These are phyloP conservation scores for Eruca vesicaria DNA, from an alignment of 441 rosid genomes.

Conservation along the genomic window DNA sequence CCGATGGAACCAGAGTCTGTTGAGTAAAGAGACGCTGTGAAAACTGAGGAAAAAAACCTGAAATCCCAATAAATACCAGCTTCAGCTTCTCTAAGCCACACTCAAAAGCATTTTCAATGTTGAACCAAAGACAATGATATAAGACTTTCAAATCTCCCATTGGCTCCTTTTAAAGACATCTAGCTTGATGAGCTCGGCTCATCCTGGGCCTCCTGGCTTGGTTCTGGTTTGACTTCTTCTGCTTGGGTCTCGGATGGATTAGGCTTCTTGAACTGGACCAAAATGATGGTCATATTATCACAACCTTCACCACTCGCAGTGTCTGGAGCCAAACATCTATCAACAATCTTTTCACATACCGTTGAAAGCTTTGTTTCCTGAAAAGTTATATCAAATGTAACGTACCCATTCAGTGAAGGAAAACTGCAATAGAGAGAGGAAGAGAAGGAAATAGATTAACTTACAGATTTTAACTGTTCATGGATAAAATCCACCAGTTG, in stretches of 20 bases:
- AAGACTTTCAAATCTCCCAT: not conserved
- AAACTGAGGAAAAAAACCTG: not conserved
- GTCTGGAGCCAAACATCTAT: constrained; percentile 54
- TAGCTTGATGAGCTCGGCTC: constrained; percentile 26
- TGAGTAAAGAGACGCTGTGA: not conserved
- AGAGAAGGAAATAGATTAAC: not conserved
- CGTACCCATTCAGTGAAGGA: not conserved
- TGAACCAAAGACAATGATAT: constrained; percentile 13
- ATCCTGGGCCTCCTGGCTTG: constrained; percentile 9
- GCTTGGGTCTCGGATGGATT: constrained; percentile 7
- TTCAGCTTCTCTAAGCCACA: constrained; percentile 14
- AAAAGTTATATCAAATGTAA: constrained; percentile 10
- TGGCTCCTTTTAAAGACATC: constrained; percentile 7
- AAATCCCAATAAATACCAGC: constrained; percentile 16
- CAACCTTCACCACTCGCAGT: constrained; percentile 64
- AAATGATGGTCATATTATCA: constrained; percentile 69
- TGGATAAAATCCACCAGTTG: constrained; percentile 54
- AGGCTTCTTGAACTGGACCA: constrained; percentile 49
- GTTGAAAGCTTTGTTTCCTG: constrained; percentile 54
- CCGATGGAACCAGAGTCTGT: not conserved
- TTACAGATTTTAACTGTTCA: constrained; percentile 46
- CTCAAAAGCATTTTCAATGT: constrained; percentile 27
- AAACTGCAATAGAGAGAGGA: not conserved
- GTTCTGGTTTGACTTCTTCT: constrained; percentile 15
- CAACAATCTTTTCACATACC: constrained; percentile 61